Evolutionary conservation across 2,329 filamentous ascomycete species (phyloP).

Genomic region (Paraphoma sp.): DNA sequence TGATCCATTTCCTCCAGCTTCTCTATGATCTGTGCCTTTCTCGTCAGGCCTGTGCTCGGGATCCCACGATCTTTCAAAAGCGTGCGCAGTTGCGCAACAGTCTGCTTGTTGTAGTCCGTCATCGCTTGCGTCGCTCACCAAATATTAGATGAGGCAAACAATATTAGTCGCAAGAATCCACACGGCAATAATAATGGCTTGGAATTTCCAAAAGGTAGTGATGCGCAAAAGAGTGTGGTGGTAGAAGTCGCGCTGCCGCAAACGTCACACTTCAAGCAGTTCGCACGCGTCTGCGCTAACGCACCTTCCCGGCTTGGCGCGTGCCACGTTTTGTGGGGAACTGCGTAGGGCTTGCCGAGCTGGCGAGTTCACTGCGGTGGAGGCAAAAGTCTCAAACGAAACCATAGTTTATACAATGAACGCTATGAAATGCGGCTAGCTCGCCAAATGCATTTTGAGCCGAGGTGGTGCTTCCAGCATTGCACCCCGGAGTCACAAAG

Average conservation of each 20-base stretch:
- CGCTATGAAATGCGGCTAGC: not conserved
- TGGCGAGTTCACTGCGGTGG: too few species aligned
- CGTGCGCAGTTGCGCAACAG: slow-evolving; percentile 55
- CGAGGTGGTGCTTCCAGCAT: not conserved
- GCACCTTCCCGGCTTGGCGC: not conserved
- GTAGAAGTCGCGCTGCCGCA: slow-evolving; percentile 7
- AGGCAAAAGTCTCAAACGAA: too few species aligned
- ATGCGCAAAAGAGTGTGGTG: not conserved
- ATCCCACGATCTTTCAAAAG: slow-evolving; percentile 56
- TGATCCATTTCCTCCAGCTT: slow-evolving; percentile 48
- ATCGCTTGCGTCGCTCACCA: slow-evolving; percentile 18
- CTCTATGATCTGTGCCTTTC: slow-evolving; percentile 57
- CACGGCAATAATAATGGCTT: too few species aligned
- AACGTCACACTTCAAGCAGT: slow-evolving; percentile 16
- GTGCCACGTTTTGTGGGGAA: not conserved
- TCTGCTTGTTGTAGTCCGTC: slow-evolving; percentile 55
- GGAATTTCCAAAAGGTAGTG: too few species aligned
- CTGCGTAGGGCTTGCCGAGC: not conserved
- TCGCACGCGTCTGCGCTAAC: slow-evolving; percentile 10
- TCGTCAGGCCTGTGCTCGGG: slow-evolving; percentile 52
- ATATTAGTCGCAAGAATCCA: too few species aligned
- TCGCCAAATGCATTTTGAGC: not conserved
- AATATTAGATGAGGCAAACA: too few species aligned
- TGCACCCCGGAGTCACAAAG: not conserved
- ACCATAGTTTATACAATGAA: not conserved